Evolutionary conservation across 2,329 filamentous ascomycete genomes (phyloP).

Genomic region (Colletotrichum sp.): DNA sequence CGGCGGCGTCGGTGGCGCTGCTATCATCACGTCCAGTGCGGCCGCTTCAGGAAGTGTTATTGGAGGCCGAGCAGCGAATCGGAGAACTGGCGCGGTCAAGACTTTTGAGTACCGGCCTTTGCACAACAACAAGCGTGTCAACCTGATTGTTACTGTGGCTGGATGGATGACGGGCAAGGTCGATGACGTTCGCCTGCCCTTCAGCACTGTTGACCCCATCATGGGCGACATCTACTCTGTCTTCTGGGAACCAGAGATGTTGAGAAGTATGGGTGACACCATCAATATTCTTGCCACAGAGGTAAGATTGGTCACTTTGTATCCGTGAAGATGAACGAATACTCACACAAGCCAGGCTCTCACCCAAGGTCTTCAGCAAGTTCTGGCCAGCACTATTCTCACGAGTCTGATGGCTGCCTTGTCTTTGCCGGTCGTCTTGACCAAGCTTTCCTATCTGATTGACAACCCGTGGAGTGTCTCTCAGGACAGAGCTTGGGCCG

Average conservation of each 20-base stretch:
- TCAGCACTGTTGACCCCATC: constrained; percentile 93
- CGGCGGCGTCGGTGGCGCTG: constrained; percentile 89
- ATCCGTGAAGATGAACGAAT: background rate
- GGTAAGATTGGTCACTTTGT: constrained; percentile 58
- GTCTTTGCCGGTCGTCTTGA: constrained; percentile 88
- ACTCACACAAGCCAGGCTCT: constrained; percentile 69
- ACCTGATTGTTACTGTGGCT: constrained; percentile 92
- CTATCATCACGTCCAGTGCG: constrained; percentile 89
- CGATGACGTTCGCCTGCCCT: constrained; percentile 94
- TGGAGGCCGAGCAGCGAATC: constrained; percentile 82
- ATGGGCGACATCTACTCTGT: constrained; percentile 99
- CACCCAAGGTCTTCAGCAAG: constrained; percentile 94
- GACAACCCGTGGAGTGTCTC: constrained; percentile 99
- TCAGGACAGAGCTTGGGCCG: constrained; percentile 84
- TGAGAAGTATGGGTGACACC: constrained; percentile 96
- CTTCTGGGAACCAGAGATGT: constrained; percentile 97
- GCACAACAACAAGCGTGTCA: constrained; percentile 97
- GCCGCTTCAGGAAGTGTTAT: constrained; percentile 88
- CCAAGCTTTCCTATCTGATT: constrained; percentile 94
- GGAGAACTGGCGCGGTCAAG: constrained; percentile 88
- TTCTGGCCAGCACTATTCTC: constrained; percentile 88
- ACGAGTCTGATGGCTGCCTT: constrained; percentile 90
- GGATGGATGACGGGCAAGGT: constrained; percentile 99
- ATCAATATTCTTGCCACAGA: constrained; percentile 98
- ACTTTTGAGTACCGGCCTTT: constrained; percentile 97